These are phyloP conservation scores for Lolium perenne DNA, from an alignment of 176 grass and related monocot genomes.

Conservation along the genomic window DNA sequence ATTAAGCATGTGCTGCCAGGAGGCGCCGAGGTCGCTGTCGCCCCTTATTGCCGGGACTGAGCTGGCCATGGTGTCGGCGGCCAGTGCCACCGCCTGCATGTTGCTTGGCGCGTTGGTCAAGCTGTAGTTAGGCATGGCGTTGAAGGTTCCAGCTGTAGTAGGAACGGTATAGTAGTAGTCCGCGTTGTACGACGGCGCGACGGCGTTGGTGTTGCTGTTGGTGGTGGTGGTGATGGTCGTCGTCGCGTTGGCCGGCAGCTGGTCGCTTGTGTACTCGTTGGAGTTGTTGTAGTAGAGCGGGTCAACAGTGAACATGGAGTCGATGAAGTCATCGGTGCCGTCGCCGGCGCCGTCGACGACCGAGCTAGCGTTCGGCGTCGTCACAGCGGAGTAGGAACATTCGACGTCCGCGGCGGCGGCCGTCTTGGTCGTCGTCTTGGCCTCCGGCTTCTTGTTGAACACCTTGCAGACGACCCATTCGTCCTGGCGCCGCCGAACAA, in stretches of 20 bases:
- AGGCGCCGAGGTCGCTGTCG: background rate
- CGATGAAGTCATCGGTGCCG: slow-evolving; percentile 35
- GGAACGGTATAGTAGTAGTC: slow-evolving; percentile 6
- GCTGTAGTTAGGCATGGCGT: slow-evolving; percentile 34
- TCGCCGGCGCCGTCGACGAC: slow-evolving; percentile 24
- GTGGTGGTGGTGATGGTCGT: background rate
- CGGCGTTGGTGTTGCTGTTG: background rate
- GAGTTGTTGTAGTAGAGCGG: slow-evolving; percentile 36
- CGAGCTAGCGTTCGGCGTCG: slow-evolving; percentile 50
- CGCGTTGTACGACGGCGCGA: slow-evolving; percentile 25
- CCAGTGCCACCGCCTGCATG: background rate
- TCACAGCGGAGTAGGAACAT: slow-evolving; percentile 18
- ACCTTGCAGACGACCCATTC: slow-evolving; percentile 75
- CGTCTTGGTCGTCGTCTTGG: background rate
- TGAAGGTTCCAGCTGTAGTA: slow-evolving; percentile 11
- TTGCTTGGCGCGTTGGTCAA: slow-evolving; percentile 20
- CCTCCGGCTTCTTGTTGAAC: slow-evolving; percentile 49
- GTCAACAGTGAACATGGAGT: slow-evolving; percentile 39
- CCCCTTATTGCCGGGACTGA: slow-evolving; percentile 5
- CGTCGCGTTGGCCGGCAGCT: background rate
- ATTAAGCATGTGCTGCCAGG: slow-evolving; percentile 28
- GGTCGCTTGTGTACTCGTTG: slow-evolving; percentile 14
- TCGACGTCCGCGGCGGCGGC: background rate
- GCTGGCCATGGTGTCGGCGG: background rate
- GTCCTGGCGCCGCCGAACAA: slow-evolving; percentile 39